Percentiles rank a stretch among this genome's conserved stretches.
Evolutionary conservation across 257 asterid genomes (phyloP).

Genomic region (Solanum sparsipilum): DNA sequence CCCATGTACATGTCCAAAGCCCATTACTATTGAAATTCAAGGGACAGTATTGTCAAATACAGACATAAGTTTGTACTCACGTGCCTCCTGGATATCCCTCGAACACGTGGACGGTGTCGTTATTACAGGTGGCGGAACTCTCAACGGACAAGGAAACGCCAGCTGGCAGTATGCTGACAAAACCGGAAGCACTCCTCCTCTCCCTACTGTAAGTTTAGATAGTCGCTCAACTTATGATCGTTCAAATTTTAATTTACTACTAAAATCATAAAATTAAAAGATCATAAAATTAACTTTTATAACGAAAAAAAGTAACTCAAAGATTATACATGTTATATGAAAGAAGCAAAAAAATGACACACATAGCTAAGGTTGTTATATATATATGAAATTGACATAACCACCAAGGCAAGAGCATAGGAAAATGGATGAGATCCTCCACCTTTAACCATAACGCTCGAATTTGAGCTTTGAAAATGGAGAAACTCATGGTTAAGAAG

Average conservation of each 20-base stretch:
- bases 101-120: conserved; percentile 21
- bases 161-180: conserved; percentile 18
- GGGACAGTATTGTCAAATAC: conserved; percentile 33
- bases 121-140: conserved; percentile 51
- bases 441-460: fast-evolving
- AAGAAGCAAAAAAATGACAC: too few species aligned
- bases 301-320: neutral
- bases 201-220: conserved; percentile 10
- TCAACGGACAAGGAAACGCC: conserved; percentile 41
- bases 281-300: neutral
- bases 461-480: neutral
- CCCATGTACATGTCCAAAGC: conserved; percentile 32
- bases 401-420: too few species aligned
- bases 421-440: neutral
- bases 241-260: neutral
- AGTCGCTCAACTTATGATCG: neutral
- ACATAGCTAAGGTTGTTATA: neutral
- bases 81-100: conserved; percentile 33
- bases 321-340: too few species aligned
- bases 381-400: neutral
- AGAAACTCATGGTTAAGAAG: neutral
- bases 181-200: conserved; percentile 1
- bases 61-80: conserved; percentile 34
- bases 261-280: neutral
- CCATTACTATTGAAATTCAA: conserved; percentile 36